Conservation (phyloP, 768 basidiomycete genomes). For the Kwoniella sp. region DNA sequence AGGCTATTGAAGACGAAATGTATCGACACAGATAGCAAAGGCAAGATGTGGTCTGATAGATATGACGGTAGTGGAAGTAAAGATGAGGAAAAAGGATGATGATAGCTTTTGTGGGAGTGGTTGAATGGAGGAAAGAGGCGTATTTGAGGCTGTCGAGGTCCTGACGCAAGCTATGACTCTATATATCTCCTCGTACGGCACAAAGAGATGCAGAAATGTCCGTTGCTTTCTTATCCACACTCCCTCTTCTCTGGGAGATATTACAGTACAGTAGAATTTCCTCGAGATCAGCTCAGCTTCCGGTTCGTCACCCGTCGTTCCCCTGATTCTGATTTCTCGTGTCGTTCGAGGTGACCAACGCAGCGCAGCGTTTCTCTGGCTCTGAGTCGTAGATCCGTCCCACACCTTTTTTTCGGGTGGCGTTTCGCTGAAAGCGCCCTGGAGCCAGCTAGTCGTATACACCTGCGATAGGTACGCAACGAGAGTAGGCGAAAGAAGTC, state of each 20-base stretch:
- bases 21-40: background rate
- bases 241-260: too few species aligned
- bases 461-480: background rate
- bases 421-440: background rate
- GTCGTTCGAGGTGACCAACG: background rate
- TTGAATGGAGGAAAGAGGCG: background rate
- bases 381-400: background rate
- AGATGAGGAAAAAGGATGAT: background rate
- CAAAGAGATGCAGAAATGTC: background rate
- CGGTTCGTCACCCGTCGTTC: background rate
- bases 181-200: background rate
- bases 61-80: background rate
- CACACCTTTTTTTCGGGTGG: slow-evolving; percentile 1
- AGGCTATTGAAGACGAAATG: background rate
- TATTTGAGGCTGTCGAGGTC: background rate
- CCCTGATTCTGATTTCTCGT: background rate
- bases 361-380: background rate
- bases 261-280: too few species aligned
- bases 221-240: background rate
- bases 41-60: background rate
- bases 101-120: background rate
- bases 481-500: background rate
- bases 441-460: background rate
- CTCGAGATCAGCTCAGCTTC: background rate
- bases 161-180: background rate